Base-by-base conservation (phyloP, 169 alveolate genomes). In the Miamiensis avidus region DNA sequence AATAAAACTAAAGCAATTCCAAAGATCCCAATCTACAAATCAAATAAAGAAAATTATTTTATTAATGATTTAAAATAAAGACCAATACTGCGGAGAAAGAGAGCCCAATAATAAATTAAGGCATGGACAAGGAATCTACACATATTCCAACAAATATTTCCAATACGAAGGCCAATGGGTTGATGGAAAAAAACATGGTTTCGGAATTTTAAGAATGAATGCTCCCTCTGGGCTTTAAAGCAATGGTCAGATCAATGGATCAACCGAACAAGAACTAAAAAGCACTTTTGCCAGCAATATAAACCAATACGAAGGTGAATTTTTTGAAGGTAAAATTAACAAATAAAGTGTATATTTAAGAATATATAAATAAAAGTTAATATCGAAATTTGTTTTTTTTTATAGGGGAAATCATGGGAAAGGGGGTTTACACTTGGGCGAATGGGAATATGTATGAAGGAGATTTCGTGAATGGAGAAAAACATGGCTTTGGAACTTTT, bases 381-480 rank as follows among this genome's bases (percentile, higher is more conserved):
- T 49, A 49, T 49, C 4, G 69, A 11, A 11, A 11, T 49, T 49
- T 20, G 69, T 49, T 49, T 49, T 49, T 49, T 11, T 11, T 49
- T 49, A 49, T 49, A 49, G 69, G 69, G 20, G 69, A 49, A 49
- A 49, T 49, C 20, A 49, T 20, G 4, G 69, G 69, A 49, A 49
- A 49, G 20, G 69, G 69, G 20, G 69, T 49, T 49, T 49, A 49
- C 20, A 20, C 20, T 49, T 49, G 20, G 26, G 4, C 69, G 4
- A 79, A 79, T 65, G 84, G 84, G 26, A 79, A 79, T n/a, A 29
- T 34, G 6, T 79, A 79, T 11, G 76, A 79, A 79, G 84, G 84
- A 29, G 84, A 79, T 29, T n/a, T 79, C 20, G 15, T 49, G 26
- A 76, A 79, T 34, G 84, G 84, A 34, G 31, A 79, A 79, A 79